Evolutionary conservation across 805 yeast genomes (phyloP).

Genomic region (Kurtzmaniella fragi): DNA sequence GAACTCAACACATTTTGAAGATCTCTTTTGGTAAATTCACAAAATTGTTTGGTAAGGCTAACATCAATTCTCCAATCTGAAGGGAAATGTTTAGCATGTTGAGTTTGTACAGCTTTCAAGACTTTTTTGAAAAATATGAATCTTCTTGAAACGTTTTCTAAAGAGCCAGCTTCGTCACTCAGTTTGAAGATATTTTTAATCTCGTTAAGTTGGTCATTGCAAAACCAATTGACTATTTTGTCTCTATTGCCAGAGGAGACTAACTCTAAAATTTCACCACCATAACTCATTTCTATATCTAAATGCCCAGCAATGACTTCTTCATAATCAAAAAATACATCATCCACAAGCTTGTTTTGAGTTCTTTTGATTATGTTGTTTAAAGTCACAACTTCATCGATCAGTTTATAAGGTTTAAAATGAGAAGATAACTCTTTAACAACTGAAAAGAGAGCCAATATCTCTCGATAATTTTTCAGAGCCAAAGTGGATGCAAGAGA

Average conservation of each 20-base stretch:
- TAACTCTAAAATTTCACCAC: constrained; percentile 69
- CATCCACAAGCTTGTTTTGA: constrained; percentile 59
- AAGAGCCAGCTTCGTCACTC: constrained; percentile 89
- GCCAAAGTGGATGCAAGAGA: constrained; percentile 46
- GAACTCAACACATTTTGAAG: constrained; percentile 48
- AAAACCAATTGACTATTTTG: constrained; percentile 68
- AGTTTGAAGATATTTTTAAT: constrained; percentile 68
- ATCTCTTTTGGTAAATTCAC: constrained; percentile 65
- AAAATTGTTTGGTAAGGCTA: constrained; percentile 57
- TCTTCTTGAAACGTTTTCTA: constrained; percentile 80
- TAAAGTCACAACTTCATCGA: constrained; percentile 70
- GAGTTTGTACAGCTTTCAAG: constrained; percentile 52
- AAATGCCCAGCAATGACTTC: constrained; percentile 27
- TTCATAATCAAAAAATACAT: constrained; percentile 71
- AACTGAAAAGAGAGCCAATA: constrained; percentile 59
- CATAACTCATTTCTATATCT: constrained; percentile 42
- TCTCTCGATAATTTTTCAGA: constrained; percentile 48
- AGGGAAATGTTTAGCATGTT: constrained; percentile 57
- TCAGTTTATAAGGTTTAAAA: constrained; percentile 77
- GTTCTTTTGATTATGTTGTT: constrained; percentile 55
- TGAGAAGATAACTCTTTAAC: constrained; percentile 67
- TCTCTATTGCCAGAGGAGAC: constrained; percentile 51
- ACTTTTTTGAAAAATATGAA: constrained; percentile 77
- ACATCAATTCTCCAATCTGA: constrained; percentile 64
- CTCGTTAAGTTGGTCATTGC: constrained; percentile 65